Percentiles rank a stretch among this genome's conserved stretches.
Conservation (phyloP, 2,329 filamentous ascomycete genomes). For the Penicillium hesseltinei region DNA sequence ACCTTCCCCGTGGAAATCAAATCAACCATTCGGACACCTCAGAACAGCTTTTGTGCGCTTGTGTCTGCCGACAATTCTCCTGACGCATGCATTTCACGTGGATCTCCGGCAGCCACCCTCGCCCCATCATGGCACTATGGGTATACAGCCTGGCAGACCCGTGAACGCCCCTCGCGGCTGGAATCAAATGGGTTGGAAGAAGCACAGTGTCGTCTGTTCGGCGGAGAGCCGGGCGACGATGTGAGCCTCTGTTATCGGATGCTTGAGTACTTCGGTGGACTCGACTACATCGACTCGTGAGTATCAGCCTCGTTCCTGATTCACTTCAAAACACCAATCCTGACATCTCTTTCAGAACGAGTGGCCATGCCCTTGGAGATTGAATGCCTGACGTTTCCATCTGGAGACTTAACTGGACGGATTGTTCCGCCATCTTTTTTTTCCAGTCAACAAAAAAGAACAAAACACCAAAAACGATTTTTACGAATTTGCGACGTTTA, state of each 20-base stretch:
- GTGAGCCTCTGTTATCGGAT: constrained; percentile 48
- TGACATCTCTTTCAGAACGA: constrained; percentile 18
- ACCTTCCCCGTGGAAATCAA: background rate
- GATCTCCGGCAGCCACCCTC: constrained; percentile 27
- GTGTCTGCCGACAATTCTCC: constrained; percentile 18
- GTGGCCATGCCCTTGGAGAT: constrained; percentile 30
- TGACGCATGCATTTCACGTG: constrained; percentile 23
- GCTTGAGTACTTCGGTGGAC: constrained; percentile 50
- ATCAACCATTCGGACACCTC: constrained; percentile 11
- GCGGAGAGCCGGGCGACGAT: constrained; percentile 46
- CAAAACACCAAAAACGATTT: constrained; percentile 13
- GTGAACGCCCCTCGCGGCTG: constrained; percentile 32
- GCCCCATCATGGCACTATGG: constrained; percentile 46
- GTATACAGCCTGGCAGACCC: constrained; percentile 41
- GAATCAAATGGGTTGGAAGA: constrained; percentile 34
- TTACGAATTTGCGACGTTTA: constrained; percentile 21
- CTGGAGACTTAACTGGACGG: background rate
- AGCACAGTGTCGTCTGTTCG: constrained; percentile 47
- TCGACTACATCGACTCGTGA: constrained; percentile 49
- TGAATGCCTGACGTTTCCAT: constrained; percentile 10
- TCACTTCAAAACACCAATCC: constrained; percentile 13
- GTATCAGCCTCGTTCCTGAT: constrained; percentile 14
- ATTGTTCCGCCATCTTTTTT: background rate
- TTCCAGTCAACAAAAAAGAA: constrained; percentile 15
- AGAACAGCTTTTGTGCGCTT: constrained; percentile 15